Evolutionary conservation across 2,329 filamentous ascomycete species (phyloP), one percentile per base, ranked within the genome.

Genomic region (Talaromyces amestolkiae): DNA sequence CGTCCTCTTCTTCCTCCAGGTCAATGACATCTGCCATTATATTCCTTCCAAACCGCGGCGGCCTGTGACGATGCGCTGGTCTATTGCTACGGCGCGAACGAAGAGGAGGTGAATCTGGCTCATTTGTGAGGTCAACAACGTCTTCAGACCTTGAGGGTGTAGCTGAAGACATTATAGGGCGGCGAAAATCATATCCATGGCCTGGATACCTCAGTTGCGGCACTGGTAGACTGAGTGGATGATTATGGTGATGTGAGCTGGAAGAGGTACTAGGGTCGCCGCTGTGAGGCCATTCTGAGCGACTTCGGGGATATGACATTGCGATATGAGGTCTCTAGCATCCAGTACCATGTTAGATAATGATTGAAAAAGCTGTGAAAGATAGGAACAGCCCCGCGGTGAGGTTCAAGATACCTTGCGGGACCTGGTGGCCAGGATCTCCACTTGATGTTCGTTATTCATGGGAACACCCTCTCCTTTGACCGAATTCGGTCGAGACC

Each of bases 121-220:
- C 81, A 27, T 79, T 75, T 17, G 81, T 83, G 22, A 84, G 71
- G 69, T 84, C 81, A 39, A 84, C 82, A 9, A 82, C 74, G 59
- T 79, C 75, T 54, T 74, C 73, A 11, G 65, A 66, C 13, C 70
- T 71, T 24, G 70, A 62, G 19, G 70, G 62, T n/a, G 72, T 65
- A n/a, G 69, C 77, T 2, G 75, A 77, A 3, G 75, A 79, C 75
- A 80, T 78, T 17, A 79, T 74, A 1, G 86, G 86, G 66, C 84
- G 78, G 66, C 85, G 78, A 67, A 79, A 84, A 68, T 87, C 86
- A 53, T 81, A 76, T 3, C 85, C 85, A 75, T 86, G 83, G n/a
- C 85, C 82, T 15, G 78, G 72, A 68, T 75, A 83, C 67, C 80
- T 76, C 66, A 72, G 70, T 51, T 70, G 72, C 68, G 76, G 67